Evolutionary conservation across 2,329 filamentous ascomycete genomes (phyloP).

Genomic region (Hypomyces rosellus): DNA sequence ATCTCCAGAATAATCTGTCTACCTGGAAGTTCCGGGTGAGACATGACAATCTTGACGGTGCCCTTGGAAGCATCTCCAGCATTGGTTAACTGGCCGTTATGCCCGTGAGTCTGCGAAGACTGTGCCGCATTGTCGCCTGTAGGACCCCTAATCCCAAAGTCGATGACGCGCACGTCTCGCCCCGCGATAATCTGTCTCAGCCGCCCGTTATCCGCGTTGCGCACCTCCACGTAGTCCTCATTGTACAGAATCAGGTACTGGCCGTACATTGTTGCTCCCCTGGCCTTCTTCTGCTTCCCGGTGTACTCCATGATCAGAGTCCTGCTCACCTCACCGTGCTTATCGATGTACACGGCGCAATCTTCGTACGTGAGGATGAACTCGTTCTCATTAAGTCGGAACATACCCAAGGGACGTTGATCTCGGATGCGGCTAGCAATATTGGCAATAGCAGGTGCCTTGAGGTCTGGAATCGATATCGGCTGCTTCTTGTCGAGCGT

Average conservation of each 20-base stretch:
- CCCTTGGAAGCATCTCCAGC: conserved; percentile 50
- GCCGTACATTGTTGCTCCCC: conserved; percentile 80
- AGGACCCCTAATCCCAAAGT: conserved; percentile 68
- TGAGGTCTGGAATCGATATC: conserved; percentile 86
- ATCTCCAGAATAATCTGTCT: conserved; percentile 88
- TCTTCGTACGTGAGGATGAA: conserved; percentile 93
- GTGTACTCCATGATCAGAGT: conserved; percentile 98
- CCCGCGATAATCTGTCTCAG: conserved; percentile 91
- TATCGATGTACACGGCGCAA: conserved; percentile 96
- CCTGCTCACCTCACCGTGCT: conserved; percentile 90
- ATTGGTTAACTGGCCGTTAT: conserved; percentile 28
- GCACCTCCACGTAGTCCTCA: conserved; percentile 91
- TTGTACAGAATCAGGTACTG: conserved; percentile 92
- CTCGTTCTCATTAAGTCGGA: conserved; percentile 84
- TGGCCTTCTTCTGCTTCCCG: conserved; percentile 73
- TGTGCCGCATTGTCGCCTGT: conserved; percentile 42
- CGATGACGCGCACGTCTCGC: conserved; percentile 80
- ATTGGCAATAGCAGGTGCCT: conserved; percentile 68
- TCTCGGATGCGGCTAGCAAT: conserved; percentile 79
- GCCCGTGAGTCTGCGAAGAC: conserved; percentile 27
- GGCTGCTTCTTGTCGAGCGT: conserved; percentile 96
- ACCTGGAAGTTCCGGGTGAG: conserved; percentile 79
- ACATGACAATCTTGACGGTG: conserved; percentile 91
- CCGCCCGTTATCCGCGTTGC: conserved; percentile 92
- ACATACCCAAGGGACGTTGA: conserved; percentile 89